phyloP scores from a whole-genome alignment of 148 eudicot genomes.

The Agrostemma githago region DNA sequence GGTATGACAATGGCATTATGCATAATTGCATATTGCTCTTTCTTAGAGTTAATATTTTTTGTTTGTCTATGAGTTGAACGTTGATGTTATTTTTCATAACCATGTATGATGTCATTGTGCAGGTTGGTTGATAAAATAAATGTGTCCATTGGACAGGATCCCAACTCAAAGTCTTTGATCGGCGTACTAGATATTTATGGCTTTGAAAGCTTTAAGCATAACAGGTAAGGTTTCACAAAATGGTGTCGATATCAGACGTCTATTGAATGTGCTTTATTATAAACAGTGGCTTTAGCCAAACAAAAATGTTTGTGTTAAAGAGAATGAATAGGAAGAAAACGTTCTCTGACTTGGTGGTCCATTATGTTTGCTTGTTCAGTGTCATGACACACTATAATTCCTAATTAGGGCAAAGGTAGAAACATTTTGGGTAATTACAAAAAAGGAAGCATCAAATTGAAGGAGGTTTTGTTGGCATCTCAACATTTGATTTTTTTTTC shows the following conservation, averaged over 20 bases:
- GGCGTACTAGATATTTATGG: slow-evolving; percentile 99
- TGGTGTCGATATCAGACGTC: neutral
- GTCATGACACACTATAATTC: neutral
- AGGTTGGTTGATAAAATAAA: slow-evolving; percentile 98
- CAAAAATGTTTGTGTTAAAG: neutral
- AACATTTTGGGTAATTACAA: too few relatives aligned
- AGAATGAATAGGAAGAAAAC: neutral
- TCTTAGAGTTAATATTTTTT: neutral
- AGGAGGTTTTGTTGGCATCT: too few relatives aligned
- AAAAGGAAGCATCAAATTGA: too few relatives aligned
- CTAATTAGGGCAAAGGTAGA: neutral
- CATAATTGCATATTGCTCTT: slow-evolving; percentile 17
- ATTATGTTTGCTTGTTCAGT: neutral
- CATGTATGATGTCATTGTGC: slow-evolving; percentile 26
- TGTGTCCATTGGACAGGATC: slow-evolving; percentile 92
- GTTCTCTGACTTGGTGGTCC: neutral
- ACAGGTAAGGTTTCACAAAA: slow-evolving; percentile 48
- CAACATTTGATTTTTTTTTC: too few relatives aligned
- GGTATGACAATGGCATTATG: slow-evolving; percentile 42
- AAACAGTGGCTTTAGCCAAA: neutral
- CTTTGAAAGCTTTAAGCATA: slow-evolving; percentile 95
- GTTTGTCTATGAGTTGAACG: neutral
- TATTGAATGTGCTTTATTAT: neutral
- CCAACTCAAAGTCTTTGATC: slow-evolving; percentile 70
- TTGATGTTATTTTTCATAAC: slow-evolving; percentile 14